phyloP scores from a whole-genome alignment of 768 basidiomycete genomes.

The Lactarius indigo region DNA sequence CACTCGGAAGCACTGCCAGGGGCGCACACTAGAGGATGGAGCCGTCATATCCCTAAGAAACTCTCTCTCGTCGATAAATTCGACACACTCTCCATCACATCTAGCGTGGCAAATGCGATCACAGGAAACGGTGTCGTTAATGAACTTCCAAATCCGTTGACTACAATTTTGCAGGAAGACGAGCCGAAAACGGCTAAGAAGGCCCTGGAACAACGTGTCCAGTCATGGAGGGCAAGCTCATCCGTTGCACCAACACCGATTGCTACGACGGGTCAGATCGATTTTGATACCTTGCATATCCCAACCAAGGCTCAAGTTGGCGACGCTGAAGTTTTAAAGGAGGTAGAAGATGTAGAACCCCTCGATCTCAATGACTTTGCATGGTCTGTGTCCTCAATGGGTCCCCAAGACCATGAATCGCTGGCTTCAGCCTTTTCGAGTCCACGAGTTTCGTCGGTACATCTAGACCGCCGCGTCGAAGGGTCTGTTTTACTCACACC shows the following conservation, averaged over 20 bases:
- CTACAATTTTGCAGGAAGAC: slow-evolving; percentile 62
- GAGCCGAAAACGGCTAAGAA: slow-evolving; percentile 51
- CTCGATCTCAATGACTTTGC: slow-evolving; percentile 61
- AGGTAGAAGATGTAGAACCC: slow-evolving; percentile 37
- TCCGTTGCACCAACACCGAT: slow-evolving; percentile 47
- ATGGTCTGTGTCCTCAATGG: slow-evolving; percentile 67
- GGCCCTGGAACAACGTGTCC: slow-evolving; percentile 54
- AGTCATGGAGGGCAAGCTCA: slow-evolving; percentile 63
- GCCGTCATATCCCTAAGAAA: slow-evolving; percentile 59
- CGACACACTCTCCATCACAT: slow-evolving; percentile 40
- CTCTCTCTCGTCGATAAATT: slow-evolving; percentile 67
- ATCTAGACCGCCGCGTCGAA: slow-evolving; percentile 48
- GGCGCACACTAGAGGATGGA: slow-evolving; percentile 28
- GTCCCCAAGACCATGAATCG: slow-evolving; percentile 49
- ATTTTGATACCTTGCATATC: slow-evolving; percentile 49
- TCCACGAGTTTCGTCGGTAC: slow-evolving; percentile 48
- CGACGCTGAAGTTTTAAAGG: slow-evolving; percentile 24
- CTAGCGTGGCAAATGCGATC: slow-evolving; percentile 30
- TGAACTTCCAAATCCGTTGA: slow-evolving; percentile 38
- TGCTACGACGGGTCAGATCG: slow-evolving; percentile 46
- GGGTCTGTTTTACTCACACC: slow-evolving; percentile 56
- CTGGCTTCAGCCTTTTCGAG: slow-evolving; percentile 39
- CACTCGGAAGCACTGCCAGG: slow-evolving; percentile 28
- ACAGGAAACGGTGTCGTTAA: slow-evolving; percentile 10
- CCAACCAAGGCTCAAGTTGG: slow-evolving; percentile 42